phyloP scores from a whole-genome alignment of 495 filamentous ascomycete genomes.

The Astrocystis sublimbata region DNA sequence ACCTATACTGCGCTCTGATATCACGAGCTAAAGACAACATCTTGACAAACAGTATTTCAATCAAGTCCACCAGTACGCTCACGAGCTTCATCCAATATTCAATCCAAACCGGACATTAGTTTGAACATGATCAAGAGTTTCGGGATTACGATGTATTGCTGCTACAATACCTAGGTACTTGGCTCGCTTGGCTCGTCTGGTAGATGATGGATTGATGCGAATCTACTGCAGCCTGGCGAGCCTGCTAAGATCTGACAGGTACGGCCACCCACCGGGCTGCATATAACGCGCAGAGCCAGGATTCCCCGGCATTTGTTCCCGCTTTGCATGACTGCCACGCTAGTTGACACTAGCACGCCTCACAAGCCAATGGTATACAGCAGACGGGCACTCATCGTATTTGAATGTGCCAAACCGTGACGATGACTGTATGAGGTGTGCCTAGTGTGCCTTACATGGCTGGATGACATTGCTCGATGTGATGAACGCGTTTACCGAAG shows the following conservation, averaged over 20 bases:
- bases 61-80: background rate
- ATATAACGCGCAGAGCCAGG: conserved; percentile 12
- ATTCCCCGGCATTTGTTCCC: conserved; percentile 3
- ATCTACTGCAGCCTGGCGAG: too few species aligned
- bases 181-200: background rate
- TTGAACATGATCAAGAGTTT: too few species aligned
- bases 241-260: conserved; percentile 17
- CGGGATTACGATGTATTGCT: too few species aligned
- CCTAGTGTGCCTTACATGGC: background rate
- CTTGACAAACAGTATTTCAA: conserved; percentile 16
- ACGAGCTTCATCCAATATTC: background rate
- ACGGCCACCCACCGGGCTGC: conserved; percentile 13
- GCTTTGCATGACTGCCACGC: conserved; percentile 7
- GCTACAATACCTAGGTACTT: too few species aligned
- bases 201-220: conserved; percentile 5
- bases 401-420: background rate
- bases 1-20: conserved; percentile 6
- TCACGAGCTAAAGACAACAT: conserved; percentile 7
- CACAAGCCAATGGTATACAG: background rate
- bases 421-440: background rate
- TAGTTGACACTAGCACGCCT: conserved; percentile 2
- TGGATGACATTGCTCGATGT: background rate
- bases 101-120: background rate
- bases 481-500: conserved; percentile 6
- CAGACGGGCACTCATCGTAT: background rate